phyloP scores from a whole-genome alignment of 1,139 yeast genomes.

The Taiozyma onychis region DNA sequence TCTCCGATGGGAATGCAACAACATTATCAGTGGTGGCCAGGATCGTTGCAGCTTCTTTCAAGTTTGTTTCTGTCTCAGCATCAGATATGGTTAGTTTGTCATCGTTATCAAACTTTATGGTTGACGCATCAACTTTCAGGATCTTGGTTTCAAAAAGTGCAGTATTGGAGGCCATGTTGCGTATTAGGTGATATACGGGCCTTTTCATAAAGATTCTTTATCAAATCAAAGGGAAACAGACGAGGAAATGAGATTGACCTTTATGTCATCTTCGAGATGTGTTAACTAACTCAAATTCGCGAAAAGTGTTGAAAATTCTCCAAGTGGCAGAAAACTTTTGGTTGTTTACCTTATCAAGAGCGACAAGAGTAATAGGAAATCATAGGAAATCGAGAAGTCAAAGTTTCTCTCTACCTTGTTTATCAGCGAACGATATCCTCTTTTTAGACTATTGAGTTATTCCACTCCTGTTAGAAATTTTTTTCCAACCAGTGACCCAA shows the following conservation, averaged over 20 bases:
- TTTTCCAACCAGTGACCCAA: no score
- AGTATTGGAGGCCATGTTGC: slow-evolving; percentile 2
- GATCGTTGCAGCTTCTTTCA: slow-evolving; percentile 54
- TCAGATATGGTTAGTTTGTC: slow-evolving; percentile 46
- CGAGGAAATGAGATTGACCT: background rate
- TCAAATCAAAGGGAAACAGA: background rate
- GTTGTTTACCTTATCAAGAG: no score
- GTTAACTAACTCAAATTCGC: no score
- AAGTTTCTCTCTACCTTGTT: no score
- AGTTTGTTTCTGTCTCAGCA: slow-evolving; percentile 40
- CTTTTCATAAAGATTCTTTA: background rate
- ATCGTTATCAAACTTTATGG: slow-evolving; percentile 34
- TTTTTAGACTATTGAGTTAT: no score
- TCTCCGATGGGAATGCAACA: slow-evolving; percentile 94
- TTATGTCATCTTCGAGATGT: background rate
- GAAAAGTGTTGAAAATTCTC: no score
- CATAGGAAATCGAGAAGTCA: no score
- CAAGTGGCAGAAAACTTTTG: no score
- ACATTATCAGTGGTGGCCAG: slow-evolving; percentile 48
- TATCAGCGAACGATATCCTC: no score
- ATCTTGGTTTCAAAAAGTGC: slow-evolving; percentile 30
- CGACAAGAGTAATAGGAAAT: no score
- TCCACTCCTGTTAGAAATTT: no score
- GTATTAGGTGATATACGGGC: background rate
- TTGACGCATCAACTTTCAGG: slow-evolving; percentile 38